Conservation (phyloP, 805 yeast genomes). For the Yamadazyma kitorensis region DNA sequence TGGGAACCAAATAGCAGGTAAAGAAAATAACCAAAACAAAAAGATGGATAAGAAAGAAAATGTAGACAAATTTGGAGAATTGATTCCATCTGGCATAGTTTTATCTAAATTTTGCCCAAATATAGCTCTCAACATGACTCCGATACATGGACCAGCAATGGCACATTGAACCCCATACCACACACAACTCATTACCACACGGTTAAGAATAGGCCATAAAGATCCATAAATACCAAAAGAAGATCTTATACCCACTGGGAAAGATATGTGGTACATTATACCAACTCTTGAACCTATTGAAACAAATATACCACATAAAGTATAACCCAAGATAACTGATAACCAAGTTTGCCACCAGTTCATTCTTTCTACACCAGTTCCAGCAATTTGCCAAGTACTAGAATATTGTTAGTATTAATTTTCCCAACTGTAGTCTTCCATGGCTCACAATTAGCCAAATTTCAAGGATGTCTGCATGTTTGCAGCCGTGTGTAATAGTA, state of each 20-base stretch:
- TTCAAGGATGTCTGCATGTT: no score
- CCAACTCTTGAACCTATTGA: conserved; percentile 76
- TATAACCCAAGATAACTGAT: conserved; percentile 83
- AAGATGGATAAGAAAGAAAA: conserved; percentile 74
- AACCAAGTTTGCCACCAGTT: conserved; percentile 93
- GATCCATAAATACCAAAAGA: conserved; percentile 88
- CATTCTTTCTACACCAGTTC: conserved; percentile 70
- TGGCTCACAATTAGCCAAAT: not conserved
- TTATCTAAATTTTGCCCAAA: conserved; percentile 63
- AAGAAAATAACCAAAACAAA: conserved; percentile 74
- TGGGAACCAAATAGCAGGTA: conserved; percentile 78
- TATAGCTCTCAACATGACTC: conserved; percentile 71
- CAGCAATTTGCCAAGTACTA: conserved; percentile 89
- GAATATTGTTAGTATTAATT: conserved; percentile 5
- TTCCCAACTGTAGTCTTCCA: not conserved
- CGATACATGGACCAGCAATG: conserved; percentile 79
- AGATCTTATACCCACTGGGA: conserved; percentile 79
- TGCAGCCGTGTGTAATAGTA: no score
- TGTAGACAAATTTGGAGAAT: conserved; percentile 61
- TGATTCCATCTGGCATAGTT: conserved; percentile 62
- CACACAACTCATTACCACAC: conserved; percentile 82
- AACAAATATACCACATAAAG: conserved; percentile 66
- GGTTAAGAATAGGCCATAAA: conserved; percentile 82
- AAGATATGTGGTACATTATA: conserved; percentile 73
- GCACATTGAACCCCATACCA: conserved; percentile 90